Conservation (phyloP, 208 protist species). For the Trypanosoma cruzi region DNA sequence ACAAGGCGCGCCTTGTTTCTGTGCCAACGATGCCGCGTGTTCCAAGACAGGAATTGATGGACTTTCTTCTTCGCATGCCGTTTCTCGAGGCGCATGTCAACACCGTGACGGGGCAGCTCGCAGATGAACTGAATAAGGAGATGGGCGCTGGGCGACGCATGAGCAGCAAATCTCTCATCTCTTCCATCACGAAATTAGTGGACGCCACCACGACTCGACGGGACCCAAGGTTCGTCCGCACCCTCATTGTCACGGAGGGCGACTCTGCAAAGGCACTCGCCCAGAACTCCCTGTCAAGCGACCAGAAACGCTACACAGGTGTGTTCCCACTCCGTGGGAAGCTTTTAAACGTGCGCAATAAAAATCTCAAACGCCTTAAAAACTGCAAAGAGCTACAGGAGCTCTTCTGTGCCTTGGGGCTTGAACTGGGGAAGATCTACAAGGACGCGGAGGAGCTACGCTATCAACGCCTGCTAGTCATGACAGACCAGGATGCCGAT, state of each 20-base stretch:
- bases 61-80: constrained; percentile 81
- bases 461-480: constrained; percentile 99
- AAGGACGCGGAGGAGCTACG: constrained; percentile 88
- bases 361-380: constrained; percentile 89
- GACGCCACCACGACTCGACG: constrained; percentile 87
- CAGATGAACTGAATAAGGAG: constrained; percentile 82
- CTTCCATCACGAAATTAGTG: constrained; percentile 98
- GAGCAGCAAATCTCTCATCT: constrained; percentile 76
- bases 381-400: constrained; percentile 94
- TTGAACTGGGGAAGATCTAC: constrained; percentile 84
- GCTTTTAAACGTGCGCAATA: constrained; percentile 97
- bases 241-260: constrained; percentile 98
- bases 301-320: constrained; percentile 96
- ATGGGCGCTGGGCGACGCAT: constrained; percentile 69
- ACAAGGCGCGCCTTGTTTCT: constrained; percentile 98
- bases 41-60: constrained; percentile 88
- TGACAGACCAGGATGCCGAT: constrained; percentile 99
- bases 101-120: constrained; percentile 64
- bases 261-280: constrained; percentile 99
- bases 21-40: constrained; percentile 74
- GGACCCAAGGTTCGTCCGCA: constrained; percentile 89
- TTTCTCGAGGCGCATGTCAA: constrained; percentile 84
- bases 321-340: constrained; percentile 99
- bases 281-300: constrained; percentile 94
- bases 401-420: constrained; percentile 82